Evolutionary conservation across 352 stramenopile genomes (phyloP).

Genomic region (Pythium aristosporum): DNA sequence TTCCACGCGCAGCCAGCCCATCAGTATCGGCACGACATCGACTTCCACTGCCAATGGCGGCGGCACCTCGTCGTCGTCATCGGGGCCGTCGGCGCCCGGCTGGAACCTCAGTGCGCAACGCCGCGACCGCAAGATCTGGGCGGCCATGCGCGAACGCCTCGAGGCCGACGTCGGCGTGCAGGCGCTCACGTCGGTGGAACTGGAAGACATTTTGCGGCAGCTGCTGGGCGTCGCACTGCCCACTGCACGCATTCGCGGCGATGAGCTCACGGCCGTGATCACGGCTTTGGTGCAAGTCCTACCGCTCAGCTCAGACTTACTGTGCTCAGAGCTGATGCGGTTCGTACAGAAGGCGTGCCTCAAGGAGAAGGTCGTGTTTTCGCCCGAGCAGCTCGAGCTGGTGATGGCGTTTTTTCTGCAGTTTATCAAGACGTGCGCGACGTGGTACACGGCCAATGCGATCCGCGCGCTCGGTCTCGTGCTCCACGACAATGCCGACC

Average conservation of each 20-base stretch:
- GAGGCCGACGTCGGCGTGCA: slow-evolving; percentile 55
- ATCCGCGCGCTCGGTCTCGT: slow-evolving; percentile 73
- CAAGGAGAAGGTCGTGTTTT: slow-evolving; percentile 74
- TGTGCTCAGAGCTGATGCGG: slow-evolving; percentile 78
- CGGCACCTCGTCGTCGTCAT: neutral
- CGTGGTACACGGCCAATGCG: slow-evolving; percentile 70
- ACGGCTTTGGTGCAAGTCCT: slow-evolving; percentile 57
- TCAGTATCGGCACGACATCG: slow-evolving; percentile 16
- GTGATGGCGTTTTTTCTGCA: slow-evolving; percentile 72
- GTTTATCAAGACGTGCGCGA: slow-evolving; percentile 75
- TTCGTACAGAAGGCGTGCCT: slow-evolving; percentile 77
- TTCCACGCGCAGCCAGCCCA: slow-evolving; percentile 25
- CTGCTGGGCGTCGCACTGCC: slow-evolving; percentile 53
- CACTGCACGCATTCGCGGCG: slow-evolving; percentile 64
- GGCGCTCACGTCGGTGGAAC: slow-evolving; percentile 68
- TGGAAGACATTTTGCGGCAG: slow-evolving; percentile 82
- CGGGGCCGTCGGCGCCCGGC: slow-evolving; percentile 13
- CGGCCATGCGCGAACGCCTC: slow-evolving; percentile 43
- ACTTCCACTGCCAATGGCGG: neutral
- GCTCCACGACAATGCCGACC: slow-evolving; percentile 78
- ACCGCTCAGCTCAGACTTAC: slow-evolving; percentile 61
- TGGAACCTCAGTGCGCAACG: slow-evolving; percentile 69
- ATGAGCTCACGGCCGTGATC: slow-evolving; percentile 55
- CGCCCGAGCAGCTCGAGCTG: slow-evolving; percentile 47
- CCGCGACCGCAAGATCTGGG: slow-evolving; percentile 70